These are phyloP conservation scores for Auricularia sp. DNA, from an alignment of 768 basidiomycete species.

Conservation along the genomic window DNA sequence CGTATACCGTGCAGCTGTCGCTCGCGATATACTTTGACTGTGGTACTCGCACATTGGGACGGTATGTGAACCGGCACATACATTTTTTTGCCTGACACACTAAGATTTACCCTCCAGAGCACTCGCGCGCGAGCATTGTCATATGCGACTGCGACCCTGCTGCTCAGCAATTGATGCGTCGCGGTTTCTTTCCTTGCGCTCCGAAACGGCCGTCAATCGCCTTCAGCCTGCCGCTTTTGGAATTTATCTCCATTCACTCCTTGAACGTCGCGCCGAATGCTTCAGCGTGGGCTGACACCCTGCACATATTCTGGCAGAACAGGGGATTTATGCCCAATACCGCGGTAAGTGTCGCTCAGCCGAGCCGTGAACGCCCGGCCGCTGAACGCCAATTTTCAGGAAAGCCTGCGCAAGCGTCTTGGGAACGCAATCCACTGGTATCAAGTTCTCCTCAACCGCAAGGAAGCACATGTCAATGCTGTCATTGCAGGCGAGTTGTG, in stretches of 20 bases:
- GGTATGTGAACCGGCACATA: too few relatives aligned
- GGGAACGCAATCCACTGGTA: background rate
- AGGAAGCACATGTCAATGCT: background rate
- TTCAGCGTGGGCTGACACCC: background rate
- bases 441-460: background rate
- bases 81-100: too few relatives aligned
- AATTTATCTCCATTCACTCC: background rate
- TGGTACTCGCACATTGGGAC: too few relatives aligned
- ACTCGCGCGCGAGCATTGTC: too few relatives aligned
- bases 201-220: constrained; percentile 1
- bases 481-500: background rate
- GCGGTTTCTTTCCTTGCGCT: constrained; percentile 2
- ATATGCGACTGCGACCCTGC: background rate
- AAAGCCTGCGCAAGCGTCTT: background rate
- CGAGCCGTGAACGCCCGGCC: background rate
- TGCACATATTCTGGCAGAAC: background rate
- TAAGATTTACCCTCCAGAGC: too few relatives aligned
- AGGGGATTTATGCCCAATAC: too few relatives aligned
- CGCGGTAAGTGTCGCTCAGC: background rate
- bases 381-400: background rate
- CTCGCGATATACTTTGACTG: too few relatives aligned
- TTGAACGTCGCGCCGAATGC: background rate
- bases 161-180: background rate
- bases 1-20: too few relatives aligned
- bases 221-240: background rate